These are phyloP conservation scores for Scedosporium dehoogii DNA, from an alignment of 2,329 filamentous ascomycete species.

Conservation along the genomic window DNA sequence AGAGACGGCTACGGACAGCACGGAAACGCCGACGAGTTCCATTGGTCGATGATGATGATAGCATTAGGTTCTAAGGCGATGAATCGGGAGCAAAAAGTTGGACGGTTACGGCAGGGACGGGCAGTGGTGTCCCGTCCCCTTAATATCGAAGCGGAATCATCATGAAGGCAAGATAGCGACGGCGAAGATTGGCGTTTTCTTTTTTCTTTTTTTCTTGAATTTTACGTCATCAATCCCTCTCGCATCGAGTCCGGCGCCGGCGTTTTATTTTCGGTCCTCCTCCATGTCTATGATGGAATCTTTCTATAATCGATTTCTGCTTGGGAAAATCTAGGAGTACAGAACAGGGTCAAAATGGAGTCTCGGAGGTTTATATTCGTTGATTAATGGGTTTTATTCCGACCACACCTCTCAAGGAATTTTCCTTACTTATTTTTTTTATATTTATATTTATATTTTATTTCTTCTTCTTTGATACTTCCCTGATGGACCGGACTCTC, in stretches of 20 bases:
- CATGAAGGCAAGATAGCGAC: neutral
- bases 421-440: neutral
- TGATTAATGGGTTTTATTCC: neutral
- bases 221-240: slow-evolving; percentile 7
- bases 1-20: neutral
- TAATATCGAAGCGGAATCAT: neutral
- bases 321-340: neutral
- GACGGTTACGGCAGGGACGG: neutral
- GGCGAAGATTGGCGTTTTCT: neutral
- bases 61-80: neutral
- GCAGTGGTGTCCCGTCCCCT: neutral
- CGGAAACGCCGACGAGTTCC: neutral
- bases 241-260: neutral
- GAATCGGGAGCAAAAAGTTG: neutral
- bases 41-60: neutral
- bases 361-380: neutral
- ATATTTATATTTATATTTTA: slow-evolving; percentile 3
- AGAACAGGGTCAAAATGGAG: neutral
- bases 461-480: neutral
- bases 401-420: neutral
- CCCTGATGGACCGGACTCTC: neutral
- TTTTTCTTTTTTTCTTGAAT: slow-evolving; percentile 10
- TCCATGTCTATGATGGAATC: neutral
- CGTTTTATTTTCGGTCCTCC: neutral
- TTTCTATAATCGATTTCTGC: neutral